Conservation (phyloP, 805 yeast species). For the Naumovozyma castellii region DNA sequence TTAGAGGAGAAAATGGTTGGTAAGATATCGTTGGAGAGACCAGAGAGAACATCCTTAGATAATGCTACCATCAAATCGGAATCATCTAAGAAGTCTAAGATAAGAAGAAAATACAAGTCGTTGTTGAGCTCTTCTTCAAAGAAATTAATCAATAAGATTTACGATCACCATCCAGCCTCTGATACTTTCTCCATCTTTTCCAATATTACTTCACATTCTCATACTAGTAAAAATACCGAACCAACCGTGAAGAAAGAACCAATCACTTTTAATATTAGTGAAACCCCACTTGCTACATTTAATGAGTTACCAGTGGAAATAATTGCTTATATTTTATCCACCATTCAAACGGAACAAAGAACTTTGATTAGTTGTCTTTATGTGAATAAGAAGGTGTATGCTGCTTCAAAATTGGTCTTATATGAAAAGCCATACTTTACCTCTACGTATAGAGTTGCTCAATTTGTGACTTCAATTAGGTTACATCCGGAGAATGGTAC, state of each 20-base stretch:
- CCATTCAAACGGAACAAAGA: constrained; percentile 18
- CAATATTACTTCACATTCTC: constrained; percentile 15
- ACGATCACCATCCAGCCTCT: constrained; percentile 26
- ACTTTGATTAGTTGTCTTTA: constrained; percentile 39
- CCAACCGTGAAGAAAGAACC: constrained; percentile 1
- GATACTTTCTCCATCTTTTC: constrained; percentile 28
- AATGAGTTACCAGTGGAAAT: constrained; percentile 30
- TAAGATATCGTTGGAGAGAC: background rate
- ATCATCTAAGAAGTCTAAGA: constrained; percentile 12
- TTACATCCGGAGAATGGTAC: constrained; percentile 46
- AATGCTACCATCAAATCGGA: constrained; percentile 6
- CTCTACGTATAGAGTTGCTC: constrained; percentile 73
- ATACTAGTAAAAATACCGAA: constrained; percentile 3
- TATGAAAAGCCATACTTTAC: constrained; percentile 48
- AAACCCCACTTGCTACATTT: constrained; percentile 13
- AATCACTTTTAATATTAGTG: constrained; percentile 4
- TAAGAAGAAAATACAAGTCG: constrained; percentile 19
- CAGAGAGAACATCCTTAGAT: constrained; percentile 2
- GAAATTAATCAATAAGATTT: constrained; percentile 25
- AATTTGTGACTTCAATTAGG: constrained; percentile 61
- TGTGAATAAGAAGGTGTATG: constrained; percentile 43
- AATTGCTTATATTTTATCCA: constrained; percentile 18
- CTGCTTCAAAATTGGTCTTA: constrained; percentile 42
- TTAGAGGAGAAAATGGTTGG: no score
- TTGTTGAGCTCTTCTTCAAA: constrained; percentile 19